phyloP scores from a whole-genome alignment of 306 rosid genomes.

The Ormosia emarginata region DNA sequence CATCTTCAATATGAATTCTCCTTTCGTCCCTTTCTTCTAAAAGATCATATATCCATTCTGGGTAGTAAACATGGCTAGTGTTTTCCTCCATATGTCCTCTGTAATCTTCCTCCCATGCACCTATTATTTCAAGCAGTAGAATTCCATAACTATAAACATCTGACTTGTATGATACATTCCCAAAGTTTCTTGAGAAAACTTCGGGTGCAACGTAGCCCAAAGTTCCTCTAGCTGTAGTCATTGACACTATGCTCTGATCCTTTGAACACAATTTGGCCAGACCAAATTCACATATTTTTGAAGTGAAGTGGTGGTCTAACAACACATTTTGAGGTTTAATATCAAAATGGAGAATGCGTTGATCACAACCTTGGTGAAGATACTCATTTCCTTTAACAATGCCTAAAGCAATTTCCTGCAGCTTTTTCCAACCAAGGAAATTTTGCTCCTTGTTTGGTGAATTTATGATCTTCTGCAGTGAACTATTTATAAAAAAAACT shows the following conservation, averaged over 20 bases:
- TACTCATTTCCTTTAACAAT: slow-evolving; percentile 45
- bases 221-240: slow-evolving; percentile 43
- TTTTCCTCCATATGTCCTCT: too few species aligned
- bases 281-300: slow-evolving; percentile 44
- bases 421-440: slow-evolving; percentile 32
- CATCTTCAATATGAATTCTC: slow-evolving; percentile 11
- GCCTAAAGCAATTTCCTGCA: slow-evolving; percentile 30
- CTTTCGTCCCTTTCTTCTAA: neutral
- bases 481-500: slow-evolving; percentile 34
- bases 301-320: slow-evolving; percentile 22
- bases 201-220: slow-evolving; percentile 46
- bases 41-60: slow-evolving; percentile 11
- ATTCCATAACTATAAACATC: slow-evolving; percentile 41
- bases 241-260: slow-evolving; percentile 34
- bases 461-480: slow-evolving; percentile 24
- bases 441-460: neutral
- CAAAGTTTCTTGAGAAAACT: slow-evolving; percentile 40
- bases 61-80: too few species aligned
- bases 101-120: slow-evolving; percentile 26
- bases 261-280: slow-evolving; percentile 38
- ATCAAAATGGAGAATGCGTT: slow-evolving; percentile 39
- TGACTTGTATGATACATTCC: slow-evolving; percentile 25
- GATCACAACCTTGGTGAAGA: slow-evolving; percentile 42
- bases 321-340: slow-evolving; percentile 44
- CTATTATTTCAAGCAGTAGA: slow-evolving; percentile 34